phyloP scores from a whole-genome alignment of 208 protist species.

The Crithidia thermophila region DNA sequence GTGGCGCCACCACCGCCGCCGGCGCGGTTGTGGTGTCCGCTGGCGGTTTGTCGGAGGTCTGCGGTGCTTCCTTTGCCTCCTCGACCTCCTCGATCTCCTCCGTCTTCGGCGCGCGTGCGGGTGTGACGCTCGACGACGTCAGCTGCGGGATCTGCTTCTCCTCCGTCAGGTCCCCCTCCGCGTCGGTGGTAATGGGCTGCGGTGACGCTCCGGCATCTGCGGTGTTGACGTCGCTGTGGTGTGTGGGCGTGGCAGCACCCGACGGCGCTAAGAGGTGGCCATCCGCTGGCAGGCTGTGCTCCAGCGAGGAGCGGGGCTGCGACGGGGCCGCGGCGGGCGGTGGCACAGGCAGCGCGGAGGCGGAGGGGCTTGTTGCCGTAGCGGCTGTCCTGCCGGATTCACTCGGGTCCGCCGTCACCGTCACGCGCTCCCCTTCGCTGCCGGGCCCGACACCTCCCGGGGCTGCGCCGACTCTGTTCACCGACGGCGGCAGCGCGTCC shows the following conservation, averaged over 20 bases:
- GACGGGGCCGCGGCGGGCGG: neutral
- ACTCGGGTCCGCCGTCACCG: neutral
- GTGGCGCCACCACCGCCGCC: neutral
- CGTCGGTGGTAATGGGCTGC: too few species aligned
- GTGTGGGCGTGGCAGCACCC: neutral
- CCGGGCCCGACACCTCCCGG: too few species aligned
- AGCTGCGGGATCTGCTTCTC: neutral
- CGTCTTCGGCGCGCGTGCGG: neutral
- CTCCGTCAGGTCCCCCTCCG: neutral
- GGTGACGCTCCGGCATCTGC: too few species aligned
- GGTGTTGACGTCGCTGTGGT: neutral
- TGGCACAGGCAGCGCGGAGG: neutral
- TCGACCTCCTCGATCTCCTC: neutral
- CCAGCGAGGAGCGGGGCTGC: slow-evolving; percentile 4
- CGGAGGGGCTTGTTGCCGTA: neutral
- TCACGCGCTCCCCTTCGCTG: neutral
- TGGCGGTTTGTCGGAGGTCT: too few species aligned
- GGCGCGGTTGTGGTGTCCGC: neutral
- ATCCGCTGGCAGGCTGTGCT: slow-evolving; percentile 25
- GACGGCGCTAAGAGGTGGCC: slow-evolving; percentile 4
- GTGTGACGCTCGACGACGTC: neutral
- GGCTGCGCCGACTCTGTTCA: neutral
- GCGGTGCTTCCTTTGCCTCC: neutral
- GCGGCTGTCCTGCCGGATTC: neutral
- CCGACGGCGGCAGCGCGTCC: neutral